Evolutionary conservation across 1,284 basidiomycete species (phyloP).

Genomic region (Ganoderma sinense): DNA sequence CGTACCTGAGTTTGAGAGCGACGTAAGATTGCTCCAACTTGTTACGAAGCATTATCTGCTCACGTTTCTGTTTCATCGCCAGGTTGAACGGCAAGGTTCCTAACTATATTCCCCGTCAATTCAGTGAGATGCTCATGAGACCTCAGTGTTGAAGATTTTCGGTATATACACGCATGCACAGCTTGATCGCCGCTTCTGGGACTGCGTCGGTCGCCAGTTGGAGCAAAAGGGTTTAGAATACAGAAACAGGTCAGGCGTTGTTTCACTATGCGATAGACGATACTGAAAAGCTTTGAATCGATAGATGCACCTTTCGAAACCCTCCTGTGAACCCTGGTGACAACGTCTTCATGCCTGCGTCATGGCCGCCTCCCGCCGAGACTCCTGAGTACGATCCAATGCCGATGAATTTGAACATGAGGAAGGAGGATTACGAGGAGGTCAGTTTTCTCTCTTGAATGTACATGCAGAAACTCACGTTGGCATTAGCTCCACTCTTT

Average conservation of each 20-base stretch:
- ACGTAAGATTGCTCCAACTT: constrained; percentile 45
- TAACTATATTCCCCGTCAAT: no score
- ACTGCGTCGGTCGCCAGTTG: constrained; percentile 59
- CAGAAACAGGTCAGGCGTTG: no score
- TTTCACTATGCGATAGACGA: no score
- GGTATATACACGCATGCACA: constrained; percentile 71
- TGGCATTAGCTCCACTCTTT: constrained; percentile 56
- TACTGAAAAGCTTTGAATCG: no score
- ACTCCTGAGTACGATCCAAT: constrained; percentile 16
- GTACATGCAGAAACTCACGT: neutral
- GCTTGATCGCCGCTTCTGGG: constrained; percentile 63
- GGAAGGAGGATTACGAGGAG: constrained; percentile 52
- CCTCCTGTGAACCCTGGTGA: constrained; percentile 45
- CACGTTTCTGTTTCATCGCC: neutral
- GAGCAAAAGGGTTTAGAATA: constrained; percentile 63
- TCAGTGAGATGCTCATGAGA: neutral
- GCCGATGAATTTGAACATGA: constrained; percentile 36
- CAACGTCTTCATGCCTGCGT: constrained; percentile 49
- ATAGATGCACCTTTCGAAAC: constrained; percentile 56
- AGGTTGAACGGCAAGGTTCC: constrained; percentile 63
- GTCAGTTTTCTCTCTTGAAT: no score
- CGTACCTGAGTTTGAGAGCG: constrained; percentile 55
- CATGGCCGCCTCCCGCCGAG: constrained; percentile 36
- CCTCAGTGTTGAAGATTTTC: constrained; percentile 63
- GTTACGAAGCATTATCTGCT: neutral